These are phyloP conservation scores for Blastobotrys terrestris DNA, from an alignment of 805 yeast genomes.

Conservation along the genomic window DNA sequence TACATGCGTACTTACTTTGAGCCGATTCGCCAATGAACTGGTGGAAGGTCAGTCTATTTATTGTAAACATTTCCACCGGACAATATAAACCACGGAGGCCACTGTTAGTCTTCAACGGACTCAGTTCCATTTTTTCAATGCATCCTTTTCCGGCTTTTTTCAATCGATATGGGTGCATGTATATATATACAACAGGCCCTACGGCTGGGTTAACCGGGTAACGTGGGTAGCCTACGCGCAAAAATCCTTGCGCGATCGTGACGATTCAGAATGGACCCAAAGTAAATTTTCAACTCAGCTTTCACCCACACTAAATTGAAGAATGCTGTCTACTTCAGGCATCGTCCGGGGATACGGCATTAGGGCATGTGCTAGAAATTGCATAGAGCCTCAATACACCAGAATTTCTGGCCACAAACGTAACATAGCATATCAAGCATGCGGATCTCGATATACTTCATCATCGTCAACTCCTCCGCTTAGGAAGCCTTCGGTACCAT, in stretches of 20 bases:
- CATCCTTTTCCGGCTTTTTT: too few relatives aligned
- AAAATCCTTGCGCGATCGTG: not conserved
- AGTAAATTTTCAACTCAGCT: not conserved
- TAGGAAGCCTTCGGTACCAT: slow-evolving; percentile 6
- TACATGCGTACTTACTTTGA: too few relatives aligned
- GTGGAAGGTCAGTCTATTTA: too few relatives aligned
- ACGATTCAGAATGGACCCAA: not conserved
- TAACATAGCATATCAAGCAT: not conserved
- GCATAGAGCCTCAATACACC: not conserved
- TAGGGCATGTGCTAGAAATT: not conserved
- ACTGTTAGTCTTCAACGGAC: too few relatives aligned
- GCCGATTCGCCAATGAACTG: too few relatives aligned
- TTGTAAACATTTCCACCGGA: too few relatives aligned
- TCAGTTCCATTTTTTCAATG: too few relatives aligned
- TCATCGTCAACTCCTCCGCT: not conserved
- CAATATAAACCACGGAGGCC: too few relatives aligned
- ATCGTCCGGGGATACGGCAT: not conserved
- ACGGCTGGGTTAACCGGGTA: too few relatives aligned
- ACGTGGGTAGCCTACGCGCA: not conserved
- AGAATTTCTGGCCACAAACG: not conserved
- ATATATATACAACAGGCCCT: too few relatives aligned
- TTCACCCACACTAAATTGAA: not conserved
- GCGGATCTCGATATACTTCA: not conserved
- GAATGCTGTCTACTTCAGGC: not conserved
- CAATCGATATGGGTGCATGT: too few relatives aligned